A percentile compares a stretch with the other conserved stretches of the same genome.
Evolutionary conservation across 2,329 filamentous ascomycete genomes (phyloP).

Genomic region (Monilinia fructicola): DNA sequence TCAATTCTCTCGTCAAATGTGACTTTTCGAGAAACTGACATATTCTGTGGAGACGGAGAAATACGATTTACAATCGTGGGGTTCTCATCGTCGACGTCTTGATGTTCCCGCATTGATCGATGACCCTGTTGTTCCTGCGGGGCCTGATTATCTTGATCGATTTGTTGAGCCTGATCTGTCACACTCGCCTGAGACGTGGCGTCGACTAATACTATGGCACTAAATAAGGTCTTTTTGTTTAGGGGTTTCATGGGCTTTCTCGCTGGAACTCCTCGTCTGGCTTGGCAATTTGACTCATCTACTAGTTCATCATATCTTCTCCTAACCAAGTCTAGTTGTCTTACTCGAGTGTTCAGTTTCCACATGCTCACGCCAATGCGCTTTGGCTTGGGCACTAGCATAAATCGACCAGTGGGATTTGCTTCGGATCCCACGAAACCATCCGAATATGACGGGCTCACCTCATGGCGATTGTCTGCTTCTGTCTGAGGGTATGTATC

Average conservation of each 20-base stretch:
- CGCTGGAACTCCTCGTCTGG: not conserved
- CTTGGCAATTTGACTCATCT: not conserved
- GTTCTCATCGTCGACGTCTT: not conserved
- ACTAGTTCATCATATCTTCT: constrained; percentile 8
- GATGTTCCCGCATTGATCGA: not conserved
- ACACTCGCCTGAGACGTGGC: not conserved
- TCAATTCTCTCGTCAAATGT: not conserved
- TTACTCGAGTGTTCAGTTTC: constrained; percentile 16
- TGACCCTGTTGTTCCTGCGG: not conserved
- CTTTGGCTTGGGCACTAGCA: constrained; percentile 27
- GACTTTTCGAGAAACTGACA: not conserved
- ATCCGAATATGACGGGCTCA: constrained; percentile 30
- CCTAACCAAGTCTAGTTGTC: constrained; percentile 26
- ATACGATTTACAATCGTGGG: not conserved
- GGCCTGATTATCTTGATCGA: not conserved
- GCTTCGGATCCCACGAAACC: constrained; percentile 37
- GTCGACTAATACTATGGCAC: not conserved
- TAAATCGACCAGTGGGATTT: constrained; percentile 30
- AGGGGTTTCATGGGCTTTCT: not conserved
- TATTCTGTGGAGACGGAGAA: no score
- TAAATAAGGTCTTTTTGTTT: not conserved
- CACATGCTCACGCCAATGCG: not conserved
- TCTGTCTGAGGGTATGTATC: not conserved
- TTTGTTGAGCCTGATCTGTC: not conserved
- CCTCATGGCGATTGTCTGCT: not conserved